These are phyloP conservation scores for Fraxinus albicans DNA, from an alignment of 305 asterid genomes.

Conservation along the genomic window DNA sequence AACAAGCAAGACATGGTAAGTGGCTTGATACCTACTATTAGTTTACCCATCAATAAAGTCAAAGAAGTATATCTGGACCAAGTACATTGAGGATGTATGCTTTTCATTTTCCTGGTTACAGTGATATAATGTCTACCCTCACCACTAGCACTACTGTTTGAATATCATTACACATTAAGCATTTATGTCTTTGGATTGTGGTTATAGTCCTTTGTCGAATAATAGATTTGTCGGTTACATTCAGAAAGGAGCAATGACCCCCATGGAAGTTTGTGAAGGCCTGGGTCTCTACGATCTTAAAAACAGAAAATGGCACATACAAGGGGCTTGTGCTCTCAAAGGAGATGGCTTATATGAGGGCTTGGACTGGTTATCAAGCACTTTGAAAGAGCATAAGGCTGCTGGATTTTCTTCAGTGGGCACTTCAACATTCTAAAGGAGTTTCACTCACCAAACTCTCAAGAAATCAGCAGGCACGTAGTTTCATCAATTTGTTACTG, in stretches of 20 bases:
- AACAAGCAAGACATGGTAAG: slow-evolving; percentile 99
- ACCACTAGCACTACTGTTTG: background rate
- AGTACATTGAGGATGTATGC: background rate
- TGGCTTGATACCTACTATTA: background rate
- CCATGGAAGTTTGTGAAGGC: slow-evolving; percentile 96
- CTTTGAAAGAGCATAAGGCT: slow-evolving; percentile 82
- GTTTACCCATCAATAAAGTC: background rate
- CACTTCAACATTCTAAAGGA: slow-evolving; percentile 53
- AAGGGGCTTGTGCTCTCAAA: slow-evolving; percentile 76
- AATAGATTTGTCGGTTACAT: slow-evolving; percentile 10
- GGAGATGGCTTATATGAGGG: slow-evolving; percentile 96
- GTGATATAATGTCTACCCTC: background rate
- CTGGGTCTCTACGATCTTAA: slow-evolving; percentile 84
- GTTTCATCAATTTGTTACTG: background rate
- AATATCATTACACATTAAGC: background rate
- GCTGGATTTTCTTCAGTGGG: slow-evolving; percentile 82
- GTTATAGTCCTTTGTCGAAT: slow-evolving; percentile 8
- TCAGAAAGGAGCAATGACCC: slow-evolving; percentile 96
- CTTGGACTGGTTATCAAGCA: slow-evolving; percentile 89
- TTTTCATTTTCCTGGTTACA: background rate
- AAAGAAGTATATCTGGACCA: background rate
- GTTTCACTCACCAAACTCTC: slow-evolving; percentile 15
- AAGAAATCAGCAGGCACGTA: slow-evolving; percentile 7
- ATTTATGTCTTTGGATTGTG: background rate
- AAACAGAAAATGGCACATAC: slow-evolving; percentile 89